A percentile compares a stretch with the other conserved stretches of the same genome.
Evolutionary conservation across 306 rosid species (phyloP).

Genomic region (Dalbergia oliveri): DNA sequence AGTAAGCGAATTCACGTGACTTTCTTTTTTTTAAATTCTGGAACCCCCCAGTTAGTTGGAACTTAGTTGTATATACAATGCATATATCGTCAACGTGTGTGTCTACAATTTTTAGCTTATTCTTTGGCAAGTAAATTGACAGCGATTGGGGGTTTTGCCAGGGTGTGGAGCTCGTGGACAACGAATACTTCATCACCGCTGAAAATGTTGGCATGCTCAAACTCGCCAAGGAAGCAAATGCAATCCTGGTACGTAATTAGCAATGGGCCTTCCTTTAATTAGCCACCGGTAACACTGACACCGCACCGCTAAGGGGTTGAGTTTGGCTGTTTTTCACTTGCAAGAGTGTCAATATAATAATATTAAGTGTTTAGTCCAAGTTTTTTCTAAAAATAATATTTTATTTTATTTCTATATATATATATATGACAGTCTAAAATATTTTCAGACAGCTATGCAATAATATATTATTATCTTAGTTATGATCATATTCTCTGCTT

Average conservation of each 20-base stretch:
- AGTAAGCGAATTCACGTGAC: not conserved
- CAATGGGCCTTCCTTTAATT: not conserved
- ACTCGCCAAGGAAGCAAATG: constrained; percentile 88
- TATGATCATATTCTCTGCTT: no score
- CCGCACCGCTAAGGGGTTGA: no score
- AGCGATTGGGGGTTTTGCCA: constrained; percentile 24
- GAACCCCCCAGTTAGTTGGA: not conserved
- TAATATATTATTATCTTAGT: no score
- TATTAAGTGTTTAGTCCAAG: no score
- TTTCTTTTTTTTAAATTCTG: not conserved
- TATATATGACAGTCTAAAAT: no score
- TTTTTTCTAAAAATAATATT: no score
- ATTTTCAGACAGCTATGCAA: no score
- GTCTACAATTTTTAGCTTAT: no score
- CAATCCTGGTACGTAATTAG: constrained; percentile 66
- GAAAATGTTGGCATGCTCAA: constrained; percentile 90
- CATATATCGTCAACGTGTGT: constrained; percentile 2
- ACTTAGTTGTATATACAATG: not conserved
- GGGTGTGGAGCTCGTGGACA: constrained; percentile 85
- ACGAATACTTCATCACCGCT: constrained; percentile 87
- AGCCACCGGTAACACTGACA: not conserved
- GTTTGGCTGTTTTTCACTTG: no score
- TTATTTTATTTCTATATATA: no score
- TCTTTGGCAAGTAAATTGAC: constrained; percentile 45
- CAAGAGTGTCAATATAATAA: no score